Conservation (phyloP, 169 alveolate species). For the Plasmodium coatneyi region DNA sequence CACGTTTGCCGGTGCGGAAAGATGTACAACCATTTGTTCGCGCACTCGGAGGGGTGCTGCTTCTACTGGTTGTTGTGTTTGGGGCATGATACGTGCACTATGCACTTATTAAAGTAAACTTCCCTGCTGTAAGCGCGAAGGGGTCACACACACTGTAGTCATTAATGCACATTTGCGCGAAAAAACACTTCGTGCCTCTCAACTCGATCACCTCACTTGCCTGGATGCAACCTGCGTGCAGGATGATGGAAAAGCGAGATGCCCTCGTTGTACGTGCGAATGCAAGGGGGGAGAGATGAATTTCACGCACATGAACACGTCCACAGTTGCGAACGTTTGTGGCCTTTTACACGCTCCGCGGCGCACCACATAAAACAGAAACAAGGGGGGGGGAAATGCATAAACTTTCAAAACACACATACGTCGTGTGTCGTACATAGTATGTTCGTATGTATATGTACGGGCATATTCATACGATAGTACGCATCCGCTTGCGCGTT, state of each 20-base stretch:
- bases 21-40: background rate
- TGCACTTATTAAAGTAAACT: background rate
- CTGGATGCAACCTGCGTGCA: background rate
- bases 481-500: background rate
- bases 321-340: background rate
- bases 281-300: background rate
- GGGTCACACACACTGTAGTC: background rate
- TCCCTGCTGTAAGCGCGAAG: background rate
- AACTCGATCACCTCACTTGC: background rate
- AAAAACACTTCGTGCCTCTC: background rate
- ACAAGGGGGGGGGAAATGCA: background rate
- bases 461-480: background rate
- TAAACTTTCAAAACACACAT: background rate
- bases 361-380: background rate
- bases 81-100: background rate
- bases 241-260: background rate
- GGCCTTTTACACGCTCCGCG: background rate
- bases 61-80: background rate
- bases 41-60: background rate
- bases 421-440: background rate
- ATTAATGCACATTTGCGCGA: background rate
- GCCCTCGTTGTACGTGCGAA: background rate
- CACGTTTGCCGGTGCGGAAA: background rate
- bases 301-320: background rate
- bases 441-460: background rate